These are phyloP conservation scores for Talaromyces pinophilus DNA, from an alignment of 2,329 filamentous ascomycete genomes.

Conservation along the genomic window DNA sequence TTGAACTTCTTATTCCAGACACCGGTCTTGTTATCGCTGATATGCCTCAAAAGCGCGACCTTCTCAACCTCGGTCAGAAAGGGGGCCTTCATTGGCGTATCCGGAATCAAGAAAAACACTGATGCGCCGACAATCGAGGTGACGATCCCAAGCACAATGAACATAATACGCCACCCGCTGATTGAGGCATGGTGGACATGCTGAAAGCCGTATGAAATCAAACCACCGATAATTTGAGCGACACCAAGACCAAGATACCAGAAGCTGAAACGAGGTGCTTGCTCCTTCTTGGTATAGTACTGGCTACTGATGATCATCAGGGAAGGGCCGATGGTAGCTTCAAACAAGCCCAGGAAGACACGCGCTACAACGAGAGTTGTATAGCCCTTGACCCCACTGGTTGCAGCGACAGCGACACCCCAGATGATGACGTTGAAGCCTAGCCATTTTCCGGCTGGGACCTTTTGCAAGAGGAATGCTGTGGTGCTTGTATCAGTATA, in stretches of 20 bases:
- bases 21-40: conserved; percentile 54
- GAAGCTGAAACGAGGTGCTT: conserved; percentile 60
- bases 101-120: conserved; percentile 51
- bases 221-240: conserved; percentile 47
- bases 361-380: conserved; percentile 56
- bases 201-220: conserved; percentile 58
- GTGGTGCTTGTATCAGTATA: conserved; percentile 13
- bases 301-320: conserved; percentile 62
- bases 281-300: conserved; percentile 61
- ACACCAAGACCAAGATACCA: conserved; percentile 64
- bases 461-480: conserved; percentile 61
- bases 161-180: conserved; percentile 54
- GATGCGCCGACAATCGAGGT: conserved; percentile 48
- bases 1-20: conserved; percentile 55
- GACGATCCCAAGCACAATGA: conserved; percentile 51
- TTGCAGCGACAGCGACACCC: conserved; percentile 42
- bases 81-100: conserved; percentile 51
- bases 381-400: conserved; percentile 58
- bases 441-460: conserved; percentile 63
- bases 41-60: conserved; percentile 43
- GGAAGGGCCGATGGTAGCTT: conserved; percentile 61
- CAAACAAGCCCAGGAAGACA: conserved; percentile 62
- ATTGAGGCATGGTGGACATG: conserved; percentile 43
- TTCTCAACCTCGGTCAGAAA: conserved; percentile 38
- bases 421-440: conserved; percentile 60